These are phyloP conservation scores for Chalciporus sphaerocephalus DNA, from an alignment of 768 basidiomycete species.

Conservation along the genomic window DNA sequence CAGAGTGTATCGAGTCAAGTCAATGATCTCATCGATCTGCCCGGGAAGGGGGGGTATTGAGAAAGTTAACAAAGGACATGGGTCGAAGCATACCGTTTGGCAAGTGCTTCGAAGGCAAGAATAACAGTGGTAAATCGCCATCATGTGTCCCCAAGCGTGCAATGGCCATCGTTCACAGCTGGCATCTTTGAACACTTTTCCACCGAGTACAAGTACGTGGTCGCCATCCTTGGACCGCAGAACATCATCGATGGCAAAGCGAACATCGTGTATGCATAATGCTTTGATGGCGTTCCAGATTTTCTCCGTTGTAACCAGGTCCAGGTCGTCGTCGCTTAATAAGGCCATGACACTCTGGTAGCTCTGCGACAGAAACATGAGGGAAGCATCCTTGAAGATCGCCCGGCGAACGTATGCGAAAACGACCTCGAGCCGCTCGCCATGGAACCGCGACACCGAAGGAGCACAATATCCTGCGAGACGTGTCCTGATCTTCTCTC, in stretches of 20 bases:
- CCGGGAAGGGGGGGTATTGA: constrained; percentile 1
- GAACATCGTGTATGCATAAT: constrained; percentile 29
- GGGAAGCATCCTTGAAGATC: constrained; percentile 34
- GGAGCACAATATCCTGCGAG: constrained; percentile 35
- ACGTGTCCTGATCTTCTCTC: constrained; percentile 31
- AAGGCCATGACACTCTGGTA: constrained; percentile 30
- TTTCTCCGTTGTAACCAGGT: constrained; percentile 31
- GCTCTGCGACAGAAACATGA: constrained; percentile 36
- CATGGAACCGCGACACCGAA: constrained; percentile 27
- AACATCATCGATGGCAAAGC: constrained; percentile 30
- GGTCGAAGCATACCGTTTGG: constrained; percentile 21
- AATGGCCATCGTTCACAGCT: constrained; percentile 30
- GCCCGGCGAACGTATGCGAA: constrained; percentile 36
- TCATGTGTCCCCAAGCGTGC: constrained; percentile 36
- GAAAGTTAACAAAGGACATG: not conserved
- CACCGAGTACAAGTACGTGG: constrained; percentile 30
- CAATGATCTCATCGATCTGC: constrained; percentile 30
- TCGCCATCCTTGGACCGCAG: constrained; percentile 28
- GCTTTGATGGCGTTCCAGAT: constrained; percentile 30
- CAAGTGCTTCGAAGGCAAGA: constrained; percentile 32
- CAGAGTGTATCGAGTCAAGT: constrained; percentile 28
- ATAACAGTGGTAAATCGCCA: constrained; percentile 28
- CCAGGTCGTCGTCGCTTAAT: constrained; percentile 29
- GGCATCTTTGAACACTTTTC: constrained; percentile 31
- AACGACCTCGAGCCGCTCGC: constrained; percentile 34